Percentiles rank a stretch among this genome's conserved stretches.
Evolutionary conservation across 2,329 filamentous ascomycete genomes (phyloP).

Genomic region (Nigrospora sphaerica): DNA sequence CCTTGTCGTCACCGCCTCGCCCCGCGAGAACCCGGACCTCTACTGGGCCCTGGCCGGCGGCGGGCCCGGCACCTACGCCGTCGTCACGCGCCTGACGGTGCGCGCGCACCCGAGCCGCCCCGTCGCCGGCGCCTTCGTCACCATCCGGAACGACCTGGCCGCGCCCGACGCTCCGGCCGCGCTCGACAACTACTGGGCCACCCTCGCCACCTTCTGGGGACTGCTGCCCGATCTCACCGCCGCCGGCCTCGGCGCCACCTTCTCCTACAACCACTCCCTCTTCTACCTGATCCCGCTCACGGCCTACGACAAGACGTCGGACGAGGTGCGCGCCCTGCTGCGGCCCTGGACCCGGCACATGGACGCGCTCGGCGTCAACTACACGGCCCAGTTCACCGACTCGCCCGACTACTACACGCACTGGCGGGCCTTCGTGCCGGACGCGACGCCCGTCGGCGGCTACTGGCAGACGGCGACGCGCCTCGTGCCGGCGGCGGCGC

Average conservation of each 20-base stretch:
- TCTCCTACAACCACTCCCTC: not conserved
- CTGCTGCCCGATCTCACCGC: not conserved
- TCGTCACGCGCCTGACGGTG: not conserved
- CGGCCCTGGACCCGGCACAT: not conserved
- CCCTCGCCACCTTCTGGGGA: not conserved
- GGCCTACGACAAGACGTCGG: not conserved
- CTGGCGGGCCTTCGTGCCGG: not conserved
- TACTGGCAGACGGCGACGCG: not conserved
- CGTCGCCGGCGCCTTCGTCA: not conserved
- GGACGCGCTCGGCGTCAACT: not conserved
- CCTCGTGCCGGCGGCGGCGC: not conserved
- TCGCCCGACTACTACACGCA: not conserved
- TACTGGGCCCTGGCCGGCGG: conserved; percentile 49
- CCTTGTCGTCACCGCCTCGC: conserved; percentile 31
- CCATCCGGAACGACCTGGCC: not conserved
- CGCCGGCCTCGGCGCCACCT: not conserved
- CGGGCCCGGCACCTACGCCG: conserved; percentile 30
- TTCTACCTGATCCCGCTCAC: not conserved
- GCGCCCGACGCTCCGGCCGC: not conserved
- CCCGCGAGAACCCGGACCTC: conserved; percentile 36
- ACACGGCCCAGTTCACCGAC: not conserved
- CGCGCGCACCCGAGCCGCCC: not conserved
- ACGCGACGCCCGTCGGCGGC: not conserved
- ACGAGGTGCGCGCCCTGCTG: not conserved
- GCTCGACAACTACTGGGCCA: not conserved